A percentile compares a stretch with the other conserved stretches of the same genome.
phyloP scores from a whole-genome alignment of 2,329 filamentous ascomycete species.

The Ophiocordyceps camponoti-leonardi region DNA sequence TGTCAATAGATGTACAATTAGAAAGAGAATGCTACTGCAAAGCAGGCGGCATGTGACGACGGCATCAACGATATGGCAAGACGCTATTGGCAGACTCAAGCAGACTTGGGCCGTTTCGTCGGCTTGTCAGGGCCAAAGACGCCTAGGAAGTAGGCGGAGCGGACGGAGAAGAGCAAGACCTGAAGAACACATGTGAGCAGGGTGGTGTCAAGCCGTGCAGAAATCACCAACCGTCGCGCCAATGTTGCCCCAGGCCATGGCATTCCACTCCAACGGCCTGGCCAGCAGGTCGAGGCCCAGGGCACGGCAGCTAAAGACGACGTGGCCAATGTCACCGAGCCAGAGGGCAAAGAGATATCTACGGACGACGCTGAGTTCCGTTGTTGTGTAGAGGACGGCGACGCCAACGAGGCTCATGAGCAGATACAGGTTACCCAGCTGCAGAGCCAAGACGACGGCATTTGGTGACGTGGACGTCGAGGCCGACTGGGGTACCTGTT shows the following conservation, averaged over 20 bases:
- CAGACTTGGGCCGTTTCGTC: slow-evolving; percentile 10
- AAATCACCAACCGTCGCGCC: slow-evolving; percentile 38
- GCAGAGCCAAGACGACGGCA: slow-evolving; percentile 40
- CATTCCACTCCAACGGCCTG: slow-evolving; percentile 44
- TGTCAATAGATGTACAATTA: too few relatives aligned
- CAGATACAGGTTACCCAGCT: slow-evolving; percentile 55
- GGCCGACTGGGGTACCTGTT: slow-evolving; percentile 33
- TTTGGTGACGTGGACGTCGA: slow-evolving; percentile 21
- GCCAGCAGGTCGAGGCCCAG: slow-evolving; percentile 37
- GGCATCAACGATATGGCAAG: not conserved
- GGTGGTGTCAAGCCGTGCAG: not conserved
- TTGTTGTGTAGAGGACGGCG: slow-evolving; percentile 45
- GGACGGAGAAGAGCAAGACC: slow-evolving; percentile 36
- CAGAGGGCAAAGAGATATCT: slow-evolving; percentile 50
- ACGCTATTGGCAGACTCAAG: slow-evolving; percentile 3
- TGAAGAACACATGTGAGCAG: slow-evolving; percentile 8
- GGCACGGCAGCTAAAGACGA: slow-evolving; percentile 40
- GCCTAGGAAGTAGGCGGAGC: slow-evolving; percentile 40
- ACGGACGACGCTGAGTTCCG: slow-evolving; percentile 46
- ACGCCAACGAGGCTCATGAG: slow-evolving; percentile 47
- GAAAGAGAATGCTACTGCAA: not conserved
- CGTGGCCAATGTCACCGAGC: slow-evolving; percentile 50
- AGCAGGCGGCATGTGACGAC: not conserved
- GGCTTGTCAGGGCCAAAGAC: slow-evolving; percentile 33
- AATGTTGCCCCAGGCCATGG: slow-evolving; percentile 58